Percentiles rank a stretch among this genome's conserved stretches.
phyloP scores from a whole-genome alignment of 2,329 filamentous ascomycete species.

The Gyromitra esculenta region DNA sequence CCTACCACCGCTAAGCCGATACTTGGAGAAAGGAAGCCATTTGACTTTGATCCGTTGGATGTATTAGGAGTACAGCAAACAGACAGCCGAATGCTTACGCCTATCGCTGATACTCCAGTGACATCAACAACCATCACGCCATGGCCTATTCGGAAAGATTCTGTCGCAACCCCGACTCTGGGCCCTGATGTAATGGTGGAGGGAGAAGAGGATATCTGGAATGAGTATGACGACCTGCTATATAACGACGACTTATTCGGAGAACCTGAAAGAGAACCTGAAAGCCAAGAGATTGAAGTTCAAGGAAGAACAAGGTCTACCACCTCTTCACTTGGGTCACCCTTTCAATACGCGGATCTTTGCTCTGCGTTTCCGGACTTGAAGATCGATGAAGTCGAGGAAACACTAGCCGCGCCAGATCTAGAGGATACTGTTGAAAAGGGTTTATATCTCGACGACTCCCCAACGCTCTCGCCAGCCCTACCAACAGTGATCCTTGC shows the following conservation, averaged over 20 bases:
- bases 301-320: slow-evolving; percentile 48
- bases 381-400: slow-evolving; percentile 30
- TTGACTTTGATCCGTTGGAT: slow-evolving; percentile 51
- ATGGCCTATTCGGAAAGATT: slow-evolving; percentile 51
- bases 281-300: slow-evolving; percentile 21
- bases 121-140: slow-evolving; percentile 25
- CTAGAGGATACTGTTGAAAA: slow-evolving; percentile 38
- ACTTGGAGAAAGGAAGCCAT: slow-evolving; percentile 27
- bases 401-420: slow-evolving; percentile 15
- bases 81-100: slow-evolving; percentile 1
- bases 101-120: slow-evolving; percentile 37
- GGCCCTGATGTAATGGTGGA: slow-evolving; percentile 30
- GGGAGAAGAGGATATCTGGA: slow-evolving; percentile 52
- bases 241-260: slow-evolving; percentile 50
- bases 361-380: slow-evolving; percentile 47
- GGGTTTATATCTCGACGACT: slow-evolving; percentile 43
- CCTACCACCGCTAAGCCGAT: slow-evolving; percentile 41
- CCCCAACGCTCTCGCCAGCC: slow-evolving; percentile 46
- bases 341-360: slow-evolving; percentile 55
- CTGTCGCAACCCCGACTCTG: slow-evolving; percentile 35
- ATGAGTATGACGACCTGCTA: slow-evolving; percentile 53
- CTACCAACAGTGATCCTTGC: slow-evolving; percentile 45
- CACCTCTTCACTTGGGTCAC: slow-evolving; percentile 55
- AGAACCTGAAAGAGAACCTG: slow-evolving; percentile 25
- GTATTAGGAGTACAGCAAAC: neutral